phyloP scores from a whole-genome alignment of 2,329 filamentous ascomycete species.

The Zalaria sp. region DNA sequence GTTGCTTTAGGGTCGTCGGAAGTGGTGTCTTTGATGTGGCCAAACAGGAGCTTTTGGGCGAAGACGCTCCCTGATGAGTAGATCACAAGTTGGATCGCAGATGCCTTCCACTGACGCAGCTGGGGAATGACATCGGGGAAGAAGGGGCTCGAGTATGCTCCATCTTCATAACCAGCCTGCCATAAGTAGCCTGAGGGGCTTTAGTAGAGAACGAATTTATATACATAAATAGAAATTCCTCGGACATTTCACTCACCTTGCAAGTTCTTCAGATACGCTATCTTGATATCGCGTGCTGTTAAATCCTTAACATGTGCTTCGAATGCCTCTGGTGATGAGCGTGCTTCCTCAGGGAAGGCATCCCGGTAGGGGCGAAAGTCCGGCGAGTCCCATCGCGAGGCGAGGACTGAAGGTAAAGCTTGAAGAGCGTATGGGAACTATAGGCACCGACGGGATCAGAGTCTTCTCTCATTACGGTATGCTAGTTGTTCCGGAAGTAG shows the following conservation, averaged over 20 bases:
- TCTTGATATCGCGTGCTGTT: slow-evolving; percentile 58
- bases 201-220: slow-evolving; percentile 3
- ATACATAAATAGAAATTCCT: slow-evolving; percentile 10
- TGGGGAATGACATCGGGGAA: slow-evolving; percentile 60
- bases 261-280: slow-evolving; percentile 62
- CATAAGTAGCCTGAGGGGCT: slow-evolving; percentile 48
- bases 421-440: slow-evolving; percentile 68
- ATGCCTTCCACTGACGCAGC: slow-evolving; percentile 44
- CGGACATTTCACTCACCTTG: slow-evolving; percentile 34
- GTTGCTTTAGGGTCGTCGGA: slow-evolving; percentile 32
- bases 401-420: slow-evolving; percentile 49
- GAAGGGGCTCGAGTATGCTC: slow-evolving; percentile 56
- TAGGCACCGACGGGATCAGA: background rate
- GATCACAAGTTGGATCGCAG: slow-evolving; percentile 49
- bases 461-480: too few species aligned
- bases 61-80: slow-evolving; percentile 72
- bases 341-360: slow-evolving; percentile 55
- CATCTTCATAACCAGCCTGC: slow-evolving; percentile 57
- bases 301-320: slow-evolving; percentile 56
- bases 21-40: slow-evolving; percentile 30
- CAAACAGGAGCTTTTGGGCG: slow-evolving; percentile 69
- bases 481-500: too few species aligned
- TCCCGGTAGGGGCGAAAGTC: slow-evolving; percentile 53
- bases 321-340: slow-evolving; percentile 43
- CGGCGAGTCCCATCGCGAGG: slow-evolving; percentile 51